Evolutionary conservation across 2,329 filamentous ascomycete genomes (phyloP).

Genomic region (Talaromyces atroroseus): DNA sequence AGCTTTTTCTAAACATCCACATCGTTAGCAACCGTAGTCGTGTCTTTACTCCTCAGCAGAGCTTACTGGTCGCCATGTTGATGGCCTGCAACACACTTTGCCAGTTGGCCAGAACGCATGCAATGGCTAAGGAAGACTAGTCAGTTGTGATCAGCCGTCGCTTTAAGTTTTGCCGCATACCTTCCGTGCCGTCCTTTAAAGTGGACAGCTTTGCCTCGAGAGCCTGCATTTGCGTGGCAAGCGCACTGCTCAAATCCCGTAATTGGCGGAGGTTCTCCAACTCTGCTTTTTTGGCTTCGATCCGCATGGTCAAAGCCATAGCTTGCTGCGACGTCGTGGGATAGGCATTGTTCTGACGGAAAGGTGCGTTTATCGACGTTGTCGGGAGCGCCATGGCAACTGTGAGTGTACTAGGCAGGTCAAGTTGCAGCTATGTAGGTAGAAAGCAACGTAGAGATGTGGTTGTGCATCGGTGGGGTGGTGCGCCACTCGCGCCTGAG

Average conservation of each 20-base stretch:
- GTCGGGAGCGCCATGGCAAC: slow-evolving; percentile 3
- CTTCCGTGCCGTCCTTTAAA: slow-evolving; percentile 58
- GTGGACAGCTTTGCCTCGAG: slow-evolving; percentile 57
- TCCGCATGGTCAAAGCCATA: slow-evolving; percentile 54
- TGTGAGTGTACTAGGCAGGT: background rate
- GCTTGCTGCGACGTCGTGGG: slow-evolving; percentile 42
- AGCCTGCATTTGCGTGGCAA: slow-evolving; percentile 59
- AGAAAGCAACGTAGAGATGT: background rate
- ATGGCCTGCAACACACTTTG: slow-evolving; percentile 60
- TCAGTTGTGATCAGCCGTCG: background rate
- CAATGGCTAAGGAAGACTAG: slow-evolving; percentile 46
- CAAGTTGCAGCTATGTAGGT: background rate
- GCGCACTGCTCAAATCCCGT: slow-evolving; percentile 55
- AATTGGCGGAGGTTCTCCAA: slow-evolving; percentile 58
- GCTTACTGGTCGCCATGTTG: slow-evolving; percentile 59
- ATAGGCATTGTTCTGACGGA: slow-evolving; percentile 27
- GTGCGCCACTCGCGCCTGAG: background rate
- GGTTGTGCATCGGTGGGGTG: background rate
- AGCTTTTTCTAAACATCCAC: slow-evolving; percentile 8
- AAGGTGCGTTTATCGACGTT: slow-evolving; percentile 16
- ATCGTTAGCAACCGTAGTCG: background rate
- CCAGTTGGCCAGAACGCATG: slow-evolving; percentile 63
- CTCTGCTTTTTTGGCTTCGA: slow-evolving; percentile 59
- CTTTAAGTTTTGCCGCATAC: slow-evolving; percentile 25
- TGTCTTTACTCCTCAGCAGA: background rate